Evolutionary conservation across 2,329 filamentous ascomycete species (phyloP).

Genomic region (Ceratocystis cubensis): DNA sequence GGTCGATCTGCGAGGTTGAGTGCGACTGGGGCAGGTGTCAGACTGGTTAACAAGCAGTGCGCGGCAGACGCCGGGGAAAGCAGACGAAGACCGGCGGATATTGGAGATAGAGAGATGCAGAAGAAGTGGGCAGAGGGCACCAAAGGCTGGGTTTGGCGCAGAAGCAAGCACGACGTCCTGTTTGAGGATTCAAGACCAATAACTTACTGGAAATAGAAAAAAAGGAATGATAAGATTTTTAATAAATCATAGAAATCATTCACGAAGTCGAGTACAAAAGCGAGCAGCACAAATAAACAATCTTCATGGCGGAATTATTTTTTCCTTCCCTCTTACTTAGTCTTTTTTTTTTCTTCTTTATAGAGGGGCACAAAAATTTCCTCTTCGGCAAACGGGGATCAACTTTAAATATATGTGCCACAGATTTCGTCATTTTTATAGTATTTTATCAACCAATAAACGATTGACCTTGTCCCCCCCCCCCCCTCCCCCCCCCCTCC

Average conservation of each 20-base stretch:
- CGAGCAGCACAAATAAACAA: background rate
- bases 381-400: background rate
- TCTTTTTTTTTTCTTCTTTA: background rate
- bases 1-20: conserved; percentile 1
- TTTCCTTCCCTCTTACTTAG: background rate
- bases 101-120: background rate
- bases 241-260: background rate
- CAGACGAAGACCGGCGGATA: conserved; percentile 5
- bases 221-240: background rate
- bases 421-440: background rate
- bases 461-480: too few species aligned
- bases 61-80: conserved; percentile 4
- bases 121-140: background rate
- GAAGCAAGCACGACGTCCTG: background rate
- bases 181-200: background rate
- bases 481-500: background rate
- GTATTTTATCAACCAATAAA: background rate
- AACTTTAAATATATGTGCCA: background rate
- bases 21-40: background rate
- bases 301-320: background rate
- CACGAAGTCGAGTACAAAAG: background rate
- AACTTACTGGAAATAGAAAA: background rate
- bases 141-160: background rate
- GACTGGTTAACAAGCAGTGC: conserved; percentile 8
- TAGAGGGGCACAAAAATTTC: conserved; percentile 7